A percentile compares a stretch with the other conserved stretches of the same genome.
phyloP scores from a whole-genome alignment of 371 early-diverging fungal genomes.

The Nematocida sp. region DNA sequence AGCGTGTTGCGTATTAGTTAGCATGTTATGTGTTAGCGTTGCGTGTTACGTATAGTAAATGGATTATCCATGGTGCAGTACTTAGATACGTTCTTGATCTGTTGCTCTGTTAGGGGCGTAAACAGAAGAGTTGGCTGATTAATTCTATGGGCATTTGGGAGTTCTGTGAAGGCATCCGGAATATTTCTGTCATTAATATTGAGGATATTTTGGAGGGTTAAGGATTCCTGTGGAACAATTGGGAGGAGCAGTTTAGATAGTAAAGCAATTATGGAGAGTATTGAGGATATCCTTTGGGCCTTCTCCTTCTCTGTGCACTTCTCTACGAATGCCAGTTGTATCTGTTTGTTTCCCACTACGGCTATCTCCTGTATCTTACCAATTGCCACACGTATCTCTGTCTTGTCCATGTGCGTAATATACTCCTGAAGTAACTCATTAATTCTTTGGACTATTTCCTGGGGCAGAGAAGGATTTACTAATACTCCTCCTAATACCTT shows the following conservation, averaged over 20 bases:
- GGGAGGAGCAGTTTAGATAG: constrained; percentile 22
- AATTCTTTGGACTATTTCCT: constrained; percentile 73
- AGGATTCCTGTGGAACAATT: constrained; percentile 3
- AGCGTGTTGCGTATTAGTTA: background rate
- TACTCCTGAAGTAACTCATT: constrained; percentile 75
- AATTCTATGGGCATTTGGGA: constrained; percentile 10
- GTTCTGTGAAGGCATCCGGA: constrained; percentile 5
- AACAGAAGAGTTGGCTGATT: constrained; percentile 18
- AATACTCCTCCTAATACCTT: constrained; percentile 78
- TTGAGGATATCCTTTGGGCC: constrained; percentile 69
- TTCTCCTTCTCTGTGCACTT: constrained; percentile 78
- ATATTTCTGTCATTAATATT: background rate
- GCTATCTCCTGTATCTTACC: constrained; percentile 82
- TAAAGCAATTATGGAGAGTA: constrained; percentile 17
- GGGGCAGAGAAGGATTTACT: constrained; percentile 67
- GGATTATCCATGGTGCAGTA: constrained; percentile 28
- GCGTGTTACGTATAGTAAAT: background rate
- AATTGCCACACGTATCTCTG: constrained; percentile 79
- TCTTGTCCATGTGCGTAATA: constrained; percentile 73
- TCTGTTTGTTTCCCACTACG: constrained; percentile 82
- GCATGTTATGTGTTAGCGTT: background rate
- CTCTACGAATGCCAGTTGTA: constrained; percentile 73
- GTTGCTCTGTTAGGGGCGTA: constrained; percentile 30
- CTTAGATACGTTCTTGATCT: constrained; percentile 1
- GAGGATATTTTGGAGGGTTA: background rate